Evolutionary conservation across 139 green algal species (phyloP), one percentile per base, ranked within the genome.

Genomic region (Volvox reticuliferus): DNA sequence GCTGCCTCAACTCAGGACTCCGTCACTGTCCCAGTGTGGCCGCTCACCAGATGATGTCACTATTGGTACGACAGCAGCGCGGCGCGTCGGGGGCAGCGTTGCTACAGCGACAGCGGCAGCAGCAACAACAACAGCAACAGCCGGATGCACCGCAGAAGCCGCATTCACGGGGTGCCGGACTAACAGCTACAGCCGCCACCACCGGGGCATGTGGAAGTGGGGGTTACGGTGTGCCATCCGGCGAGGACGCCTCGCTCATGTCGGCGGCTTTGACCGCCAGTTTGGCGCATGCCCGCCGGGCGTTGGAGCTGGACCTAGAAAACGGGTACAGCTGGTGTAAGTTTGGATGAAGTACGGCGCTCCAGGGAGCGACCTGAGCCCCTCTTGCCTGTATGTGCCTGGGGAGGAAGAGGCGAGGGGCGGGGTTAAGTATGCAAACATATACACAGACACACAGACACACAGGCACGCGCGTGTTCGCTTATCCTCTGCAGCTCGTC

Each of bases 251-350:
- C 14, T 50, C 81, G 14, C 9, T 68, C 1, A 2, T 30, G 36
- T 28, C 67, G 1, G 26, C 63, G 2, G 78, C 88, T 19, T 67
- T 91, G 36, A 61, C 62, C 2, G 73, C 82, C 32, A 88, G 79
- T 78, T 37, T 86, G 37, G 79, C 79, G 0, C 79, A 87, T 14
- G 88, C 88, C 0, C 62, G 79, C 22, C 28, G 50, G n/a, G 88
- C 88, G 6, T 35, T 91, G 79, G 79, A 87, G 65, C 20, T 88
- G 79, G 88, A 88, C 65, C 35, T 88, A 26, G 33, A 79, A 21
- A 81, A 91, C 78, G 87, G 75, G 21, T 91, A 86, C 73, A 86
- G 75, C 86, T 91, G 86, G 86, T 91, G 86, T 91, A 32, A 91
- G 86, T 91, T 1, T 33, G 65, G 44, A 55, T 55, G 9, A 5